Evolutionary conservation across 805 yeast species (phyloP), one percentile per base, ranked within the genome.

Genomic region (Myxozyma melibiosi): DNA sequence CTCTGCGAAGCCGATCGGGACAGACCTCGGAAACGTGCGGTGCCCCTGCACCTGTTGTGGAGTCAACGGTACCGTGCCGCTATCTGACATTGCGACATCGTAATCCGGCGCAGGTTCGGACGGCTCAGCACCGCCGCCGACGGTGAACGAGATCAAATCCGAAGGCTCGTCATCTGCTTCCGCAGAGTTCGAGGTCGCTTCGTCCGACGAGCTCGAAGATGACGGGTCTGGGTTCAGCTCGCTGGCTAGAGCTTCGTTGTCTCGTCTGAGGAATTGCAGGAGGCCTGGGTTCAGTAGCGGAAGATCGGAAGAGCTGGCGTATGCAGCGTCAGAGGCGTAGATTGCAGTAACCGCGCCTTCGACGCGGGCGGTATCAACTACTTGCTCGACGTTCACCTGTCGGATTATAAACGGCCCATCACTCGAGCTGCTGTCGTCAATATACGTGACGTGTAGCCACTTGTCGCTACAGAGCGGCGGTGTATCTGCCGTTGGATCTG

Each of bases 311-410:
- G 14, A 16, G 2, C 27, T 40, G 3, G 38, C 30, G 22, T 27
- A 46, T 5, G 63, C 55, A n/a, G 16, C 31, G 22, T 60, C 56
- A 35, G 57, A 51, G 9, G 63, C 64, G 31, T 61, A 61, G n/a
- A 61, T 45, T 3, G 48, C 59, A 18, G 40, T 28, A n/a, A 61
- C 62, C 11, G 20, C 30, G 9, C 63, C 64, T 18, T 53, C 48
- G 9, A 46, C 30, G 9, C 55, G 52, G 13, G 63, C 63, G 30
- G 48, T 30, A 1, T 53, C 58, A 6, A 58, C 28, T 2, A 56
- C 63, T 27, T 34, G 40, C 41, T 56, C 58, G 9, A 20, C 30
- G 8, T 34, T 25, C 9, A 51, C 63, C 16, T 9, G 37, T 25
- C 28, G 13, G 31, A 49, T 27, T 18, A 38, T 49, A 24, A 51